phyloP scores from a whole-genome alignment of 306 rosid species.

The Vigna mungo region DNA sequence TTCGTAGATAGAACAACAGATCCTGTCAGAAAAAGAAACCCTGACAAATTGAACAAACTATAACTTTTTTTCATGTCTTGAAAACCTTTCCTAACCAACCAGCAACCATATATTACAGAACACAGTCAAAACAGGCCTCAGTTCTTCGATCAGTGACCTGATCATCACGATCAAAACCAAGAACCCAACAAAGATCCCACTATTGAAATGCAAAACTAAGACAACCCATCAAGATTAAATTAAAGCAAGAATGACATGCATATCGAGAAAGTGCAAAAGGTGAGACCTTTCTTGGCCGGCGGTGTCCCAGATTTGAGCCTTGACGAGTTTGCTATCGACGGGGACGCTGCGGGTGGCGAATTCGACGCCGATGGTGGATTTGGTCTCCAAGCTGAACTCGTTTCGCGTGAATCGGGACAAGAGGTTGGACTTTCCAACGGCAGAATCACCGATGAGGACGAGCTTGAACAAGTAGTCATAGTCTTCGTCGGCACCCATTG shows the following conservation, averaged over 20 bases:
- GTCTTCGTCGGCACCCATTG: constrained; percentile 78
- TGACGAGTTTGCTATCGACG: constrained; percentile 69
- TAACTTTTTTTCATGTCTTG: background rate
- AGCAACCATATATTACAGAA: constrained; percentile 29
- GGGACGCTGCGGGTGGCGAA: constrained; percentile 79
- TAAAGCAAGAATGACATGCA: background rate
- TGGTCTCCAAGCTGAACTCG: constrained; percentile 73
- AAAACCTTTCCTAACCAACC: background rate
- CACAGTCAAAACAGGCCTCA: constrained; percentile 7
- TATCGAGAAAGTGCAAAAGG: background rate
- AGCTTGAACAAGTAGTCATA: constrained; percentile 83
- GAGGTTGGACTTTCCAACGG: constrained; percentile 85
- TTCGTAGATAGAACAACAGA: constrained; percentile 5
- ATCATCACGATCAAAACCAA: constrained; percentile 37
- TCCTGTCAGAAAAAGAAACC: background rate
- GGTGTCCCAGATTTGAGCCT: constrained; percentile 93
- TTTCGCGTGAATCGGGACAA: constrained; percentile 76
- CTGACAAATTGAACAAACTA: background rate
- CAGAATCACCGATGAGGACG: constrained; percentile 83
- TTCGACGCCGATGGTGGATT: constrained; percentile 85
- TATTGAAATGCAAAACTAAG: constrained; percentile 27
- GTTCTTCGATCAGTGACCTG: background rate
- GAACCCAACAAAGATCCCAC: background rate
- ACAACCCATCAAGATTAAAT: background rate
- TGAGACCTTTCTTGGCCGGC: constrained; percentile 85